A percentile compares a stretch with the other conserved stretches of the same genome.
These are phyloP conservation scores for Porcisia hertigi DNA, from an alignment of 208 protist genomes.

Conservation along the genomic window DNA sequence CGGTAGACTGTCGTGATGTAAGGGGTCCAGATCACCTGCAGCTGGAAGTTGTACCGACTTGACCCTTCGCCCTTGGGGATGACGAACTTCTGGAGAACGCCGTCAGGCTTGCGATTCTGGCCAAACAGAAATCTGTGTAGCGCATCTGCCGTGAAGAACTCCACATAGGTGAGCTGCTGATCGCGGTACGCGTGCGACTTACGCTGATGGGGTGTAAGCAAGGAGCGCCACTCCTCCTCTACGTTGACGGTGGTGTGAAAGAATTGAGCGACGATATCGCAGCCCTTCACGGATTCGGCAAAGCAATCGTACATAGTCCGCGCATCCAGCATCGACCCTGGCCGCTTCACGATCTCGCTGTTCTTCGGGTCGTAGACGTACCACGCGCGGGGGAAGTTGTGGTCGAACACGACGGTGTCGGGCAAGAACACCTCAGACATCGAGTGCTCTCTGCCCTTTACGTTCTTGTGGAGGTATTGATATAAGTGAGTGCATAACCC, in stretches of 20 bases:
- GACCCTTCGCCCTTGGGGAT: slow-evolving; percentile 78
- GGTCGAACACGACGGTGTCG: slow-evolving; percentile 92
- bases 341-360: slow-evolving; percentile 78
- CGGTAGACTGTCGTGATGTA: slow-evolving; percentile 83
- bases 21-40: slow-evolving; percentile 90
- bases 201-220: slow-evolving; percentile 27
- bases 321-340: slow-evolving; percentile 84
- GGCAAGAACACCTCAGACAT: slow-evolving; percentile 70
- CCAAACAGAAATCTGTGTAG: slow-evolving; percentile 85
- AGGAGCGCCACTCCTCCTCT: slow-evolving; percentile 44
- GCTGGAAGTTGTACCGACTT: slow-evolving; percentile 71
- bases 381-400: slow-evolving; percentile 94
- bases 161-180: slow-evolving; percentile 74
- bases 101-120: slow-evolving; percentile 79
- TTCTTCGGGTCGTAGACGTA: slow-evolving; percentile 88
- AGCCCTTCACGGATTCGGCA: slow-evolving; percentile 35
- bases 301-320: slow-evolving; percentile 85
- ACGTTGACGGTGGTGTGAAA: slow-evolving; percentile 60
- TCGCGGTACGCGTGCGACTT: slow-evolving; percentile 21
- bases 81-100: slow-evolving; percentile 91
- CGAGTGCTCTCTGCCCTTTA: slow-evolving; percentile 72
- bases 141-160: slow-evolving; percentile 81
- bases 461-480: slow-evolving; percentile 85
- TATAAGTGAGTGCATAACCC: slow-evolving; percentile 81
- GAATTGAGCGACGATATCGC: slow-evolving; percentile 88